Conservation (phyloP, 768 basidiomycete genomes). For the Kwoniella newhampshirensis region DNA sequence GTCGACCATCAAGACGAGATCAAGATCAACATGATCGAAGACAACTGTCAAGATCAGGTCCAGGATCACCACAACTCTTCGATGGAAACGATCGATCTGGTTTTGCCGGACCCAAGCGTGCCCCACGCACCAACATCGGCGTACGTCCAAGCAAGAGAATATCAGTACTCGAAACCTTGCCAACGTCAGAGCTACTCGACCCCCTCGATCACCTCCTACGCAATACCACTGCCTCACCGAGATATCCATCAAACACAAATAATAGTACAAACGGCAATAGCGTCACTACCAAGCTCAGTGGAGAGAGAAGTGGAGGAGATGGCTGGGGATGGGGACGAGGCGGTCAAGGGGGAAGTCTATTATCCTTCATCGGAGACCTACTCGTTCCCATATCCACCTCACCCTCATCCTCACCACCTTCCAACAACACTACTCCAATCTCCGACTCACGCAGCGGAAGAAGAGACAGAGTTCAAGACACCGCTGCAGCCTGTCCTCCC, state of each 20-base stretch:
- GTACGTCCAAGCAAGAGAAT: constrained; percentile 12
- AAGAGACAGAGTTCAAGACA: background rate
- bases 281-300: background rate
- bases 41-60: constrained; percentile 2
- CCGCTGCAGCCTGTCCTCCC: constrained; percentile 1
- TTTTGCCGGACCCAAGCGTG: background rate
- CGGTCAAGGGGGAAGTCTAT: constrained; percentile 14
- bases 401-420: constrained; percentile 6
- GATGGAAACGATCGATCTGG: constrained; percentile 2
- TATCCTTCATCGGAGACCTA: constrained; percentile 26
- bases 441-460: background rate
- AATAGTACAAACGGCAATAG: background rate
- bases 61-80: background rate
- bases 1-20: background rate
- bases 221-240: constrained; percentile 8
- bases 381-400: constrained; percentile 26
- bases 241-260: constrained; percentile 1
- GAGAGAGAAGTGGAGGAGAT: too few species aligned
- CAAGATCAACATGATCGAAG: background rate
- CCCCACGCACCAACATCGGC: background rate
- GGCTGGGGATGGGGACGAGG: constrained; percentile 14
- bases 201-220: constrained; percentile 28
- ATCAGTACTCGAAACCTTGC: constrained; percentile 35
- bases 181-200: constrained; percentile 28
- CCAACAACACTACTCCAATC: background rate